phyloP scores from a whole-genome alignment of 805 yeast species.

The Saccharomycopsis selenospora region DNA sequence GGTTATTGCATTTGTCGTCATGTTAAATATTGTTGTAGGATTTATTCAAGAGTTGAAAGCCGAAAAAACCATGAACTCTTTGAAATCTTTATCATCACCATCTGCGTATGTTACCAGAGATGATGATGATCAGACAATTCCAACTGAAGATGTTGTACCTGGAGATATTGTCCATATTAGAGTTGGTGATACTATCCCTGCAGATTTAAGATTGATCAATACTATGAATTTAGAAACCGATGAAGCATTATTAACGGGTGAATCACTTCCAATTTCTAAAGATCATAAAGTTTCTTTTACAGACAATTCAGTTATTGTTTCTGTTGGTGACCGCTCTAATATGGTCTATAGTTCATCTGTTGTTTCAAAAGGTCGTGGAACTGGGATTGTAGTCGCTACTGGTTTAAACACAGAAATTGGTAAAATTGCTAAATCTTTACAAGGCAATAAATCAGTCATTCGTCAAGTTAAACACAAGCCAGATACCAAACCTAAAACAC shows the following conservation, averaged over 20 bases:
- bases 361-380: slow-evolving; percentile 69
- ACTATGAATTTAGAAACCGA: slow-evolving; percentile 63
- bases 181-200: slow-evolving; percentile 73
- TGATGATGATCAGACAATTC: slow-evolving; percentile 48
- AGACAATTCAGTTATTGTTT: slow-evolving; percentile 29
- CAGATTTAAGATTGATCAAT: slow-evolving; percentile 56
- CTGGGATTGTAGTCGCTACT: slow-evolving; percentile 61
- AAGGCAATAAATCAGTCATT: slow-evolving; percentile 35
- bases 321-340: slow-evolving; percentile 69
- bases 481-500: slow-evolving; percentile 35
- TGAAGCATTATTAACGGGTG: slow-evolving; percentile 62
- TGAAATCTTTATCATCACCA: slow-evolving; percentile 60
- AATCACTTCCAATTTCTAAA: slow-evolving; percentile 58
- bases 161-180: slow-evolving; percentile 60
- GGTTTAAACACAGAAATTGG: slow-evolving; percentile 72
- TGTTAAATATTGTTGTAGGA: slow-evolving; percentile 59
- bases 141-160: slow-evolving; percentile 61
- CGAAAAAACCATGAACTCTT: slow-evolving; percentile 72
- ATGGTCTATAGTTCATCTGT: slow-evolving; percentile 65
- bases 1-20: slow-evolving; percentile 62
- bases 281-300: slow-evolving; percentile 36
- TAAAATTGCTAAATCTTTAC: slow-evolving; percentile 54
- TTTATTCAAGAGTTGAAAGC: slow-evolving; percentile 66
- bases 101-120: slow-evolving; percentile 60
- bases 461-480: slow-evolving; percentile 36